Evolutionary conservation across 1,139 yeast species (phyloP).

Genomic region (Yamadazyma dushanensis): DNA sequence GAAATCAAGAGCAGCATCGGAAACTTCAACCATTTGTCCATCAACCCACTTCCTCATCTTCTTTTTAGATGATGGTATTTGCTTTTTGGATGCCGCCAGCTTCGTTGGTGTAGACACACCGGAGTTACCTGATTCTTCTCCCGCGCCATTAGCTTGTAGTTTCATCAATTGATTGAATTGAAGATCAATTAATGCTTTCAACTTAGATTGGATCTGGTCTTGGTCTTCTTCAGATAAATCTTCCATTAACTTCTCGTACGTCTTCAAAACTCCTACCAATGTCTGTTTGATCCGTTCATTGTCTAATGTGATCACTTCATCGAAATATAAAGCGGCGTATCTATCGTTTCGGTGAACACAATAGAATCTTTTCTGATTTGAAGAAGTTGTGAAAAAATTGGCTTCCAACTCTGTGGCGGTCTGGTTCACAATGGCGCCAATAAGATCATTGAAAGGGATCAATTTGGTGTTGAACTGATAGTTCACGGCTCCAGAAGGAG

Average conservation of each 20-base stretch:
- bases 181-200: slow-evolving; percentile 37
- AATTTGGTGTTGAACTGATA: slow-evolving; percentile 40
- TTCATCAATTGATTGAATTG: slow-evolving; percentile 42
- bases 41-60: slow-evolving; percentile 51
- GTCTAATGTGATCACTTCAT: slow-evolving; percentile 41
- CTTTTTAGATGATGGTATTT: slow-evolving; percentile 19
- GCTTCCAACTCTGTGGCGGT: slow-evolving; percentile 32
- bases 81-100: background rate
- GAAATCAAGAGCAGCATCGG: slow-evolving; percentile 33
- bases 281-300: slow-evolving; percentile 39
- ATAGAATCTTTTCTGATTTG: slow-evolving; percentile 40
- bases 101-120: slow-evolving; percentile 4
- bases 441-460: slow-evolving; percentile 43
- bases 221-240: slow-evolving; percentile 22
- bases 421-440: slow-evolving; percentile 40
- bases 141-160: slow-evolving; percentile 18
- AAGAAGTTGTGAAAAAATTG: slow-evolving; percentile 34
- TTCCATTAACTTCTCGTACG: slow-evolving; percentile 30
- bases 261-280: slow-evolving; percentile 36
- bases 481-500: slow-evolving; percentile 37
- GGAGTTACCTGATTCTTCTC: background rate
- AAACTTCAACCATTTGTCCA: slow-evolving; percentile 32
- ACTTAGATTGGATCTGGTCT: slow-evolving; percentile 18
- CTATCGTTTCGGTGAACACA: slow-evolving; percentile 27
- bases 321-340: slow-evolving; percentile 43